Base-by-base conservation (phyloP, 139 green algal genomes). In the Trebouxia sp. region DNA sequence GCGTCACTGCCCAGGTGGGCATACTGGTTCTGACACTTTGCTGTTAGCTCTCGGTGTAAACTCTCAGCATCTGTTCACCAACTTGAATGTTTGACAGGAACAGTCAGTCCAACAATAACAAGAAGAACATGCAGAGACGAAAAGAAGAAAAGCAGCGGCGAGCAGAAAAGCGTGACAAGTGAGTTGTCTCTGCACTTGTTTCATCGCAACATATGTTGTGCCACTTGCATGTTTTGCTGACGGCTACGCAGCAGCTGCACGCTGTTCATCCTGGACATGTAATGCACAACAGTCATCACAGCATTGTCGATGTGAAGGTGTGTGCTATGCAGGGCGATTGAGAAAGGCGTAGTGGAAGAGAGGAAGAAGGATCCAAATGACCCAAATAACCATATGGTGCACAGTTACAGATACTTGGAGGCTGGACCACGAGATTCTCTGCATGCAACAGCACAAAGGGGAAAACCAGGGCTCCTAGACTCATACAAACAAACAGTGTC, bases 101-200 rank as follows among this genome's bases (percentile, higher is more conserved):
- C 35, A 72, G 43, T 14, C 62, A 72, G 32, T 39, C 62, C 12
- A 45, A 5, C 32, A 72, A 72, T 8, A 72, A 72, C 11, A 72
- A 72, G 35, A 72, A 72, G 26, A 72, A 72, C 32, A 72, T 28
- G 32, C 35, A 43, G 35, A 42, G 62, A 5, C 32, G 62, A 28
- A 43, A 37, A 45, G 62, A 72, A 72, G 62, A 72, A 43, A 45
- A 45, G 10, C 62, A 72, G 12, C 62, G 62, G 9, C 42, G 62
- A 72, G 62, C 62, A 6, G 62, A 72, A 14, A 72, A 72, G 62
- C 62, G 62, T 45, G 62, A 72, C 62, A 72, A 35, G 62, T 72
- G n/a, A 26, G 32, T 20, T 35, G 5, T 26, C 12, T 12, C 6
- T 72, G 35, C 17, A 3, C 28, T 43, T 22, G 12, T 1, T 28